These are phyloP conservation scores for Myxozyma udenii DNA, from an alignment of 805 yeast species.

Conservation along the genomic window DNA sequence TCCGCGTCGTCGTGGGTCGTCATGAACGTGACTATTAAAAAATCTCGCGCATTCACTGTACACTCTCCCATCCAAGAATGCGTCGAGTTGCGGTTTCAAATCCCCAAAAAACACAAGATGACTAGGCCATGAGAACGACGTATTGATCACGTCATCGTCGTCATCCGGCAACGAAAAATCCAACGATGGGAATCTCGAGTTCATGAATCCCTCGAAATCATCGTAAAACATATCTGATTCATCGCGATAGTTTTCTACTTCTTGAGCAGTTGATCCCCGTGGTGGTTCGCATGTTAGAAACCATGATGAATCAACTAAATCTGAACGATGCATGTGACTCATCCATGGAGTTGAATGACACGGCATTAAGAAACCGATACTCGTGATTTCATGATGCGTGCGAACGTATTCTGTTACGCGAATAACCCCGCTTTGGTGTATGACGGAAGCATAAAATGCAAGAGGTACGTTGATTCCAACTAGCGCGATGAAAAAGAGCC, in stretches of 20 bases:
- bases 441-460: conserved; percentile 54
- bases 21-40: conserved; percentile 79
- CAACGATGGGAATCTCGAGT: conserved; percentile 47
- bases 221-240: conserved; percentile 83
- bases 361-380: conserved; percentile 82
- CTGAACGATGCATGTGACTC: conserved; percentile 65
- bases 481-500: conserved; percentile 25
- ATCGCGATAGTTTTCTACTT: conserved; percentile 59
- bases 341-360: conserved; percentile 98
- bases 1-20: conserved; percentile 79
- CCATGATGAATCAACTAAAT: conserved; percentile 52
- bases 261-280: conserved; percentile 39
- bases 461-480: conserved; percentile 43
- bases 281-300: conserved; percentile 93
- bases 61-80: background rate
- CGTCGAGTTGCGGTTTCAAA: conserved; percentile 38
- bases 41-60: conserved; percentile 44
- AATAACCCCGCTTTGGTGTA: conserved; percentile 85
- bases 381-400: conserved; percentile 40
- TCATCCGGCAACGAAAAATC: conserved; percentile 13
- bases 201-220: conserved; percentile 58
- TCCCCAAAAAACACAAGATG: conserved; percentile 71
- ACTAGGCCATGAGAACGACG: conserved; percentile 59
- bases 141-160: conserved; percentile 33
- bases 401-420: conserved; percentile 58